Evolutionary conservation across 75 land plant genomes (phyloP), one percentile per base, ranked within the genome.

Genomic region (Chamaecyparis obtusa): DNA sequence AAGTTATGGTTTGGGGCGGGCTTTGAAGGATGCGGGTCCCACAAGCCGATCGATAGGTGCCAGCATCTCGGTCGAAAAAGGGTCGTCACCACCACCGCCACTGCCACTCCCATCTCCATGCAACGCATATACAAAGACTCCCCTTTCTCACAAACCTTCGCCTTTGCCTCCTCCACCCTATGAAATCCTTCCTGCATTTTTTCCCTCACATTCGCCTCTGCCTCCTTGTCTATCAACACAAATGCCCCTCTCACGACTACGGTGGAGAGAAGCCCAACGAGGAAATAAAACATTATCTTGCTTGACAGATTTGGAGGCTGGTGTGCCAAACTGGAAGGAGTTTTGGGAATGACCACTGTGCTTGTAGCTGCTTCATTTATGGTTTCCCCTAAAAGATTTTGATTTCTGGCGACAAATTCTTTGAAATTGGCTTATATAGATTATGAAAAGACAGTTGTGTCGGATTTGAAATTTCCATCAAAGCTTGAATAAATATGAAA

Each of bases 61-160:
- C n/a, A n/a, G n/a, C n/a, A n/a, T n/a, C n/a, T n/a, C n/a, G n/a
- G n/a, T n/a, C n/a, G n/a, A n/a, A n/a, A n/a, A n/a, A n/a, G n/a
- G 2, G 93, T 94, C 84, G 88, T 91, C 87, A 90, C 89, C 74
- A 96, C 87, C 49, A 95, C 93, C 35, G 94, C 55, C 16, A 93
- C 94, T 5, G 98, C 95, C 33, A 89, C 91, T 19, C 93, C 94
- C 15, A 96, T 95, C 36, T 93, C 93, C 85, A 64, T 88, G 84
- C 90, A 89, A 56, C 90, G 90, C 54, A 86, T 54, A 33, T 84
- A 80, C 48, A 5, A 7, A 89, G 77, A 84, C 89, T 44, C 17
- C 8, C 86, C 44, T 88, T 81, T 33, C 21, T 57, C 37, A 1
- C 39, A 24, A 51, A 57, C 30, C 35, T 5, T 32, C 75, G 35